Evolutionary conservation across 495 filamentous ascomycete genomes (phyloP).

Genomic region (Cetradonia linearis): DNA sequence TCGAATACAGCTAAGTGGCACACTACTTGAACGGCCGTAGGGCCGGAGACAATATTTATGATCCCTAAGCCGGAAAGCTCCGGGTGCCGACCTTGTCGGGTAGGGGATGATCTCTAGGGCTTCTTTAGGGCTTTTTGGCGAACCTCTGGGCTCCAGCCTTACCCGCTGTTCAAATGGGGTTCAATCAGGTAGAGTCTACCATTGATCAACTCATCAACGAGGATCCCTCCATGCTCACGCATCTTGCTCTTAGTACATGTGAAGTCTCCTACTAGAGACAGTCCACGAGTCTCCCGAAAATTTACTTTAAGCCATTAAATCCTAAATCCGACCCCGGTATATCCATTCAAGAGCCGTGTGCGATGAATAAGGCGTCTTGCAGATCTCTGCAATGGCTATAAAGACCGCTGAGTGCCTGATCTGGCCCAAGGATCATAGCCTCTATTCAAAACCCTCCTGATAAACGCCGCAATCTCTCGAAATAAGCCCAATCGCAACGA

Average conservation of each 20-base stretch:
- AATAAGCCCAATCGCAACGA: neutral
- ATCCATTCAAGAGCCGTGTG: neutral
- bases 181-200: no score
- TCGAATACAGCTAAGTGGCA: no score
- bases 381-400: neutral
- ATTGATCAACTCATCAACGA: no score
- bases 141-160: no score
- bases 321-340: neutral
- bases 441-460: neutral
- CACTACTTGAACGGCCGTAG: no score
- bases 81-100: no score
- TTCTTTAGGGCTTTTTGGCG: no score
- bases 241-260: neutral
- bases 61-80: no score
- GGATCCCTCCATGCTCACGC: neutral
- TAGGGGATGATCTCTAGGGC: no score
- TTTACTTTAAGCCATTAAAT: neutral
- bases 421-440: neutral
- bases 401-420: neutral
- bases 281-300: neutral
- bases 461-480: neutral
- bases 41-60: no score
- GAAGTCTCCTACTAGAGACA: neutral
- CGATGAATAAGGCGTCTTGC: neutral
- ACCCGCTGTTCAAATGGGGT: no score